Base-by-base conservation (phyloP, 2,329 filamentous ascomycete genomes). In the Pseudogymnoascus sp. region DNA sequence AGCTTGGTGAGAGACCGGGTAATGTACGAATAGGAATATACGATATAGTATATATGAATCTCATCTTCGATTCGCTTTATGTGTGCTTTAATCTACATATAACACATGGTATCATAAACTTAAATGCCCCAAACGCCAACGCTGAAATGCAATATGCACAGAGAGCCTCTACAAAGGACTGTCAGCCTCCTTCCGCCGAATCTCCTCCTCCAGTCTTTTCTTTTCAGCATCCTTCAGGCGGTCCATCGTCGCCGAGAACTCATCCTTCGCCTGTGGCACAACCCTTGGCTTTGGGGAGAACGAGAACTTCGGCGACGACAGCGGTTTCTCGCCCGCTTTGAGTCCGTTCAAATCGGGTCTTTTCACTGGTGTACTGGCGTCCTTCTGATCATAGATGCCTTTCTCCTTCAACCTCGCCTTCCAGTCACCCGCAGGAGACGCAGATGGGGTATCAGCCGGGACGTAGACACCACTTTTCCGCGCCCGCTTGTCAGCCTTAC, bases 211-310 rank as follows among this genome's bases (percentile, higher is more conserved):
- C 11, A 83, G 66, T 34, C 77, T 76, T 67, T 76, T 78, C 63
- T 77, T 79, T 71, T 86, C 83, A 23, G 83, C 83, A 63, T 80
- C 83, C 67, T 82, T 81, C 42, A 87, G 67, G 63, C 82, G 78
- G 65, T 82, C 85, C 75, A 85, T 78, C 1, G 81, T 85, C 8
- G 71, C 72, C 56, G 75, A 70, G 36, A 76, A 70, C 64, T 73
- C 73, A 61, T 73, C 71, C 34, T 60, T 60, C 16, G 46, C 53
- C 21, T 60, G 31, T 6, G 63, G 69, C 67, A 6, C 64, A 4
- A n/a, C 34, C 66, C 67, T 68, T 59, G 67, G 68, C 8, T 38
- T 69, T 64, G 68, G 70, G 61, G 66, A 73, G 63, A 73, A 73
- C 10, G 72, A 70, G 63, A 70, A 74, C 66, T 71, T 72, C 14